Evolutionary conservation across 2,329 filamentous ascomycete species (phyloP).

Genomic region (Alternaria alternata): DNA sequence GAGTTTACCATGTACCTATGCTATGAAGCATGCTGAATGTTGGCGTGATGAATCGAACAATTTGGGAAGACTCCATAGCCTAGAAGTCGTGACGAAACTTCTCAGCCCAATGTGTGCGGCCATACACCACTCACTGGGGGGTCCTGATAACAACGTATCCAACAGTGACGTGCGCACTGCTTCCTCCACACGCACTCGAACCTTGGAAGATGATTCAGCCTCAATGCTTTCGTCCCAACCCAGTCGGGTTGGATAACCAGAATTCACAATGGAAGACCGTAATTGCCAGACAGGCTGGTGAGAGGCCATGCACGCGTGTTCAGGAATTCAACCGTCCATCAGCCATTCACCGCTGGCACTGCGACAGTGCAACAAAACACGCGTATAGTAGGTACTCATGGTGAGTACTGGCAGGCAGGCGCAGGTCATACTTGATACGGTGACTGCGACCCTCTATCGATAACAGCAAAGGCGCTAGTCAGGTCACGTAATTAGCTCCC

Average conservation of each 20-base stretch:
- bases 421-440: background rate
- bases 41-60: background rate
- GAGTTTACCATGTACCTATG: background rate
- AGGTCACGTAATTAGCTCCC: conserved; percentile 20
- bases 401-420: background rate
- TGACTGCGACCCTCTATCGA: conserved; percentile 11
- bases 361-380: background rate
- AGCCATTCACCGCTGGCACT: background rate
- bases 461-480: conserved; percentile 12
- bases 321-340: background rate
- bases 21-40: background rate
- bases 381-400: background rate
- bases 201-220: background rate
- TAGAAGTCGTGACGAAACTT: background rate
- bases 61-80: background rate
- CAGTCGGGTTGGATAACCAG: background rate
- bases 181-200: background rate
- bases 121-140: background rate
- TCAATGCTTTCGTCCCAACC: background rate
- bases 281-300: background rate
- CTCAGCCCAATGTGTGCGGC: background rate
- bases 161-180: background rate
- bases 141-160: background rate
- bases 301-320: background rate
- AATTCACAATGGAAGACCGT: background rate